Percentiles rank a stretch among this genome's conserved stretches.
Conservation (phyloP, 202 grass and related monocot genomes). For the Cymbopogon flexuosus region DNA sequence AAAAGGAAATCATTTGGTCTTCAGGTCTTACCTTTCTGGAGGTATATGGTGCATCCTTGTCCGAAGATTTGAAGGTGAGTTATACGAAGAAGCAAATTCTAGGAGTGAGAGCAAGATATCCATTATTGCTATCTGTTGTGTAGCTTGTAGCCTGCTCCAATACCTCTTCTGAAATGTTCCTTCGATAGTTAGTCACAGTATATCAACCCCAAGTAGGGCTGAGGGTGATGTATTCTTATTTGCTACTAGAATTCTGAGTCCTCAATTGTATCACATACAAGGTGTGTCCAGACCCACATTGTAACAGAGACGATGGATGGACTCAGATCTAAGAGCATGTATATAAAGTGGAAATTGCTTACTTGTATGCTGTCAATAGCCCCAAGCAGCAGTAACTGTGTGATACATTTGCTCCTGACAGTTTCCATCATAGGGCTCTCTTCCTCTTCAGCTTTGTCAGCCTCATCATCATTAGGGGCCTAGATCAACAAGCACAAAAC, state of each 20-base stretch:
- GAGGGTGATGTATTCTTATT: neutral
- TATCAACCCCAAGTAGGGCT: constrained; percentile 19
- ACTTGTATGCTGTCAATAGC: constrained; percentile 95
- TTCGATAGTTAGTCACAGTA: constrained; percentile 28
- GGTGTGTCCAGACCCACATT: neutral
- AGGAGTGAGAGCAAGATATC: constrained; percentile 89
- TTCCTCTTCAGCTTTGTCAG: constrained; percentile 60
- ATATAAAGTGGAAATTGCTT: constrained; percentile 24
- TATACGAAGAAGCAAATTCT: constrained; percentile 97
- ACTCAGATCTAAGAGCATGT: constrained; percentile 12
- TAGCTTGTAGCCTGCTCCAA: constrained; percentile 73
- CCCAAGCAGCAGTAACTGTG: constrained; percentile 83
- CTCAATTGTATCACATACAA: neutral
- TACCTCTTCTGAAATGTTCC: constrained; percentile 71
- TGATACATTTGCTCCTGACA: constrained; percentile 95
- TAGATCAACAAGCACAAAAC: constrained; percentile 39
- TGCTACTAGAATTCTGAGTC: neutral
- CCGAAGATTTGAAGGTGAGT: constrained; percentile 90
- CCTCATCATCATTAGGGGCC: constrained; percentile 52
- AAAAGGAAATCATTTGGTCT: constrained; percentile 15
- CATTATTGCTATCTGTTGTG: constrained; percentile 81
- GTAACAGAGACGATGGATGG: neutral
- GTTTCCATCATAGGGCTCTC: constrained; percentile 80
- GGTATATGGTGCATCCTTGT: constrained; percentile 92
- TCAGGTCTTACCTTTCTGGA: constrained; percentile 64